Evolutionary conservation across 176 grass and related monocot species (phyloP).

Genomic region (Pontederia paniculata): DNA sequence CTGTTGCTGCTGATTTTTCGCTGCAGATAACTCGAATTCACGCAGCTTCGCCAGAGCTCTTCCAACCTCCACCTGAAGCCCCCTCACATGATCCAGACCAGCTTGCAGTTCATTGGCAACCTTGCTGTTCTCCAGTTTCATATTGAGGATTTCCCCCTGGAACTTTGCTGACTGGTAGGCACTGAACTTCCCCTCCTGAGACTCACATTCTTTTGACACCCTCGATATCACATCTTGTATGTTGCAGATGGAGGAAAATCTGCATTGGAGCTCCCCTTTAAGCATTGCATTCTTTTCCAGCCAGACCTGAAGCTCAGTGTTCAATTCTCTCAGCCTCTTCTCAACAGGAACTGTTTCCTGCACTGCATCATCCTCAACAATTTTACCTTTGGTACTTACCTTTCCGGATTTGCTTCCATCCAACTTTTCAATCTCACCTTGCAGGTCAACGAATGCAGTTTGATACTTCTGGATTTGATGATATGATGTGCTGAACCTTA

Average conservation of each 20-base stretch:
- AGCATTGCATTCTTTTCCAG: constrained; percentile 70
- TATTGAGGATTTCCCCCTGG: constrained; percentile 68
- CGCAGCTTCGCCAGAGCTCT: constrained; percentile 27
- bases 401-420: constrained; percentile 7
- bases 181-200: constrained; percentile 19
- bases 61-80: constrained; percentile 45
- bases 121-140: constrained; percentile 83
- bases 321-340: constrained; percentile 58
- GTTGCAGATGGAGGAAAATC: constrained; percentile 45
- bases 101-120: constrained; percentile 43
- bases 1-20: not conserved
- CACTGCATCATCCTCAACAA: not conserved
- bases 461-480: constrained; percentile 67
- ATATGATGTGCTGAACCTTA: constrained; percentile 81
- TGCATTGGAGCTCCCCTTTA: constrained; percentile 51
- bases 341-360: constrained; percentile 11
- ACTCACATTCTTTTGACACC: constrained; percentile 19
- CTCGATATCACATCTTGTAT: constrained; percentile 64
- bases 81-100: constrained; percentile 46
- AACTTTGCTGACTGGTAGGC: constrained; percentile 68
- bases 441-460: constrained; percentile 26
- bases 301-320: constrained; percentile 86
- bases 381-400: not conserved
- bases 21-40: constrained; percentile 25
- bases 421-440: constrained; percentile 24